phyloP scores from a whole-genome alignment of 441 rosid species.

The Aleurites moluccanus region DNA sequence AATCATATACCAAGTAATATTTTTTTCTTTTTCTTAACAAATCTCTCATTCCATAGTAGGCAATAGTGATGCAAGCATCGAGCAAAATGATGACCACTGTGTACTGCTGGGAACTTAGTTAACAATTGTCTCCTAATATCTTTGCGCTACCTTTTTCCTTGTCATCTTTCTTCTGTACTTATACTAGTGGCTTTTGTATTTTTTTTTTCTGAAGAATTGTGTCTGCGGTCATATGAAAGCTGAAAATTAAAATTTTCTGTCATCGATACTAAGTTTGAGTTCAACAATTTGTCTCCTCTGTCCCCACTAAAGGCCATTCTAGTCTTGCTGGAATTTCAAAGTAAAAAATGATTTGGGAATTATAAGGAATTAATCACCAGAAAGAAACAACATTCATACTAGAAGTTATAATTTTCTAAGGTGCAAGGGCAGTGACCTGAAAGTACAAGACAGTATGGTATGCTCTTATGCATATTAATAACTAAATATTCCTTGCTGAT shows the following conservation, averaged over 20 bases:
- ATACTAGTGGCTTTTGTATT: background rate
- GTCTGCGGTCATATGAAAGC: background rate
- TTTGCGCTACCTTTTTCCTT: background rate
- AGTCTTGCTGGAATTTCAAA: constrained; percentile 3
- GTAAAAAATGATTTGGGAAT: background rate
- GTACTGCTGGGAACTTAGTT: background rate
- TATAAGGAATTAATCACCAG: background rate
- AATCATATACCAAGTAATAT: background rate
- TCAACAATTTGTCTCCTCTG: background rate
- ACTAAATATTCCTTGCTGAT: background rate
- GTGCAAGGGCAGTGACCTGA: background rate
- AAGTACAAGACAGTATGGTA: background rate
- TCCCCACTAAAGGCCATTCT: constrained; percentile 1
- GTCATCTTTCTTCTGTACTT: background rate
- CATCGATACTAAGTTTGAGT: background rate
- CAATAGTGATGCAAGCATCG: background rate
- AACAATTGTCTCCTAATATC: background rate
- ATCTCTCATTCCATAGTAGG: background rate
- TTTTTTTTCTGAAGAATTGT: background rate
- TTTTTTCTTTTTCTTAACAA: background rate
- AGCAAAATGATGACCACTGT: background rate
- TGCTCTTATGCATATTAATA: background rate
- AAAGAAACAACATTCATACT: constrained; percentile 1
- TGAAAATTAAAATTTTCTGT: constrained; percentile 4
- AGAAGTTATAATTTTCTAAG: background rate